phyloP scores from a whole-genome alignment of 345 rosid genomes.

The Turritis glabra region DNA sequence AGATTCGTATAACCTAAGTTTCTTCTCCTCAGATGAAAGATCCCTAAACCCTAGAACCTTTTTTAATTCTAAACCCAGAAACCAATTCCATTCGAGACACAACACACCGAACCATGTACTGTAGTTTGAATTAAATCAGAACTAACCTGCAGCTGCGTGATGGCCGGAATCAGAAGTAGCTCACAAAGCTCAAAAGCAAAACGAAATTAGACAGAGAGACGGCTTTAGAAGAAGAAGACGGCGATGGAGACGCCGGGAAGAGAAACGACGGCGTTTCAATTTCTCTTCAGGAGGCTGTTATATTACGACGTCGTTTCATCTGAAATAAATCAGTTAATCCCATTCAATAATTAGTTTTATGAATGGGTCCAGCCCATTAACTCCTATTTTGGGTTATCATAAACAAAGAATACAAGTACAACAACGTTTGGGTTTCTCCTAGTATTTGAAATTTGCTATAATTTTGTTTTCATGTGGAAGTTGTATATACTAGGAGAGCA shows the following conservation, averaged over 20 bases:
- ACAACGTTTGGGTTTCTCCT: background rate
- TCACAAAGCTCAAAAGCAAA: background rate
- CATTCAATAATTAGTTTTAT: no score
- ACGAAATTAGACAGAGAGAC: background rate
- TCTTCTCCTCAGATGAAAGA: background rate
- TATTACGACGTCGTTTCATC: background rate
- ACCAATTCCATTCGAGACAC: background rate
- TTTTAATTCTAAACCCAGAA: background rate
- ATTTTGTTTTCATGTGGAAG: no score
- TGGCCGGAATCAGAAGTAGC: background rate
- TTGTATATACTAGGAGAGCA: no score
- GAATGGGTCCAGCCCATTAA: no score
- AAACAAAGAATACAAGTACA: no score
- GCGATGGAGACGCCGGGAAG: background rate
- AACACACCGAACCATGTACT: background rate
- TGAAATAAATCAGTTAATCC: no score
- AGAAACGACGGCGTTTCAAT: background rate
- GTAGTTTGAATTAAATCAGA: background rate
- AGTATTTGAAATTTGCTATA: no score
- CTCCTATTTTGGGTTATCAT: background rate
- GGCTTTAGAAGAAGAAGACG: background rate
- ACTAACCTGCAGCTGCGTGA: conserved; percentile 1
- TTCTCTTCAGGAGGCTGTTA: background rate
- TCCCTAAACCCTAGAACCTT: background rate
- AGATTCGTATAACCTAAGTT: background rate